Conservation (phyloP, 1,139 yeast genomes). For the Geotrichum macrosporum region DNA sequence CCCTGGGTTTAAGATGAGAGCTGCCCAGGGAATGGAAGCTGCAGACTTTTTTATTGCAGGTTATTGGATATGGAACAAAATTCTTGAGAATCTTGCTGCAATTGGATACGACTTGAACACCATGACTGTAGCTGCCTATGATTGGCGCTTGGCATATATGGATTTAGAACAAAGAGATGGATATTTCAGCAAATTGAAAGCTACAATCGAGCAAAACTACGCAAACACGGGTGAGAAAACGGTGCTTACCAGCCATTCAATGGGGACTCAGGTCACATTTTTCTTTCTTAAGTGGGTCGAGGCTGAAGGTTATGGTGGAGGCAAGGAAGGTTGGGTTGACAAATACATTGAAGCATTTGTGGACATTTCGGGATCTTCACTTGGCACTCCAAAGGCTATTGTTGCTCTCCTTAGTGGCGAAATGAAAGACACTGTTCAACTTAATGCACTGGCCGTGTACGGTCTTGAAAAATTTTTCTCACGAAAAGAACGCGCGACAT, state of each 20-base stretch:
- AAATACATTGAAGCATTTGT: conserved; percentile 72
- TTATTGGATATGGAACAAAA: conserved; percentile 97
- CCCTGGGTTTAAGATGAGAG: conserved; percentile 68
- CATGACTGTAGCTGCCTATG: conserved; percentile 89
- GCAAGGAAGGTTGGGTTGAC: conserved; percentile 84
- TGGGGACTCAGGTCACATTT: conserved; percentile 88
- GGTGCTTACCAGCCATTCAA: conserved; percentile 84
- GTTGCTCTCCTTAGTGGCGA: conserved; percentile 93
- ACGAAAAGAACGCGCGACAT: conserved; percentile 78
- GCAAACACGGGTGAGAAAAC: conserved; percentile 61
- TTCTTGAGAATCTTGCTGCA: conserved; percentile 86
- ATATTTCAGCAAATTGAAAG: conserved; percentile 72
- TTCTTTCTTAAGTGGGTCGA: conserved; percentile 96
- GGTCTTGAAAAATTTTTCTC: conserved; percentile 93
- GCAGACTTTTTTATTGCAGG: conserved; percentile 97
- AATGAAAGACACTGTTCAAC: conserved; percentile 94
- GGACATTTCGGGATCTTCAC: conserved; percentile 79
- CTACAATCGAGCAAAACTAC: conserved; percentile 58
- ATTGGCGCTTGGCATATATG: conserved; percentile 88
- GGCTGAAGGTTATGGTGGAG: conserved; percentile 77
- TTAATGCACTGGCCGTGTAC: conserved; percentile 86
- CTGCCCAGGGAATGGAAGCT: conserved; percentile 96
- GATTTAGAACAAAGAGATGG: conserved; percentile 85
- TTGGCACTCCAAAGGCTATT: conserved; percentile 92
- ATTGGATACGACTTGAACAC: conserved; percentile 89